Base-by-base conservation (phyloP, 768 basidiomycete genomes). In the Suillus decipiens region DNA sequence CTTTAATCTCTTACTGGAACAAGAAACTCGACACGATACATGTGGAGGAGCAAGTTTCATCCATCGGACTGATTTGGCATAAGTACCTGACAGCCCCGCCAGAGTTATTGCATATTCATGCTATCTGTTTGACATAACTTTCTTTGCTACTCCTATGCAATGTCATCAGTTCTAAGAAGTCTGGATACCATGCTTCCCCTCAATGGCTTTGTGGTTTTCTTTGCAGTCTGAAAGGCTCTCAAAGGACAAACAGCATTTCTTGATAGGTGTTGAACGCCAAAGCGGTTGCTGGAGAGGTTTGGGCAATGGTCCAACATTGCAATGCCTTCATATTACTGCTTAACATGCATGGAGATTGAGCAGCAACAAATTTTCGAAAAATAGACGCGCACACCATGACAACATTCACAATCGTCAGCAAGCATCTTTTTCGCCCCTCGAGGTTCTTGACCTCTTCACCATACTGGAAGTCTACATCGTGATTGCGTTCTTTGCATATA, bases 391-490 rank as follows among this genome's bases (percentile, higher is more conserved):
- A 93, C 94, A 56, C 88, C 89, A 45, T 80, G 84, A 72, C 95
- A 96, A 64, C 88, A 89, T 66, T 92, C 90, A 72, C 93, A 96
- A 65, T 93, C 92, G 2, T 82, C 86, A 5, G 84, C 95, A 57
- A 89, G 81, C 81, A 96, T 81, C 59, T 78, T 77, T 67, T 80
- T 81, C 36, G 80, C 39, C 85, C 84, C 19, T 84, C 83, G 68
- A 82, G 89, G 45, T 78, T 80, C 33, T 94, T 80, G 14, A 93
- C 89, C 19, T 93, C 92, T 56, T 89, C 87, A 50, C 94, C 89
- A 69, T 83, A 96, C 66, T 88, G 86, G 71, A 83, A 89, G 48
- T 78, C 76, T 11, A 85, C 53, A 0, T 92, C 94, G 0, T 81
- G 79, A 71, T 96, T 96, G 41, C 75, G 78, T 9, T 76, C 75